Evolutionary conservation across 228 moss, liverwort and hornwort genomes (phyloP), one percentile per base, ranked within the genome.

Genomic region (Sphagnum fallax): DNA sequence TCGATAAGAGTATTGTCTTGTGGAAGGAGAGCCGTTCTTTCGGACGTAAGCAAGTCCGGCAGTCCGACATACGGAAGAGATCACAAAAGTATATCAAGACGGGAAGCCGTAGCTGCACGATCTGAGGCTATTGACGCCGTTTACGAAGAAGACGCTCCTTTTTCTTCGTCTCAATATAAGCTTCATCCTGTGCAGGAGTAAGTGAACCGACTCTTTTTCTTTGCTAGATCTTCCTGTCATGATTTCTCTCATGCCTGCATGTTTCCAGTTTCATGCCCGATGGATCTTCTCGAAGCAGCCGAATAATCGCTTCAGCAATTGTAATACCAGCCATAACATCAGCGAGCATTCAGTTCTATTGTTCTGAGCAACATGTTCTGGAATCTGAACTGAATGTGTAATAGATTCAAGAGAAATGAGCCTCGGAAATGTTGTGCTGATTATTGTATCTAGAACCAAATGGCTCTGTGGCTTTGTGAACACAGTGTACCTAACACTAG

Each of bases 181-280:
- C 74, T 80, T 63, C 72, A 83, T 68, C 61, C 73, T 59, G 74
- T 86, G 68, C 65, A 72, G 67, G 82, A 86, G 86, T 86, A 76
- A 50, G 83, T 65, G 6, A 66, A 60, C 47, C 16, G 58, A 60
- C 59, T 67, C 13, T 59, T 18, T 16, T 5, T 47, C 10, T 32
- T 5, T 67, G 49, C 1, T 6, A 47, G 4, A 5, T 55, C 9
- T 76, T 79, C 10, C 50, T 15, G 4, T 16, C 53, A n/a, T 65
- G 12, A 67, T 47, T 63, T 65, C 18, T 50, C 62, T 73, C 62
- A 15, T 62, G 15, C 47, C 15, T 6, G 47, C 62, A 50, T 5
- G 18, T 5, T 48, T 50, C 48, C 65, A 65, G 49, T 10, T 14
- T 18, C 13, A 65, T 12, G 18, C 14, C 5, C 48, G 48, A 47